Evolutionary conservation across 2,329 filamentous ascomycete genomes (phyloP).

Genomic region (Neospermospora avenae): DNA sequence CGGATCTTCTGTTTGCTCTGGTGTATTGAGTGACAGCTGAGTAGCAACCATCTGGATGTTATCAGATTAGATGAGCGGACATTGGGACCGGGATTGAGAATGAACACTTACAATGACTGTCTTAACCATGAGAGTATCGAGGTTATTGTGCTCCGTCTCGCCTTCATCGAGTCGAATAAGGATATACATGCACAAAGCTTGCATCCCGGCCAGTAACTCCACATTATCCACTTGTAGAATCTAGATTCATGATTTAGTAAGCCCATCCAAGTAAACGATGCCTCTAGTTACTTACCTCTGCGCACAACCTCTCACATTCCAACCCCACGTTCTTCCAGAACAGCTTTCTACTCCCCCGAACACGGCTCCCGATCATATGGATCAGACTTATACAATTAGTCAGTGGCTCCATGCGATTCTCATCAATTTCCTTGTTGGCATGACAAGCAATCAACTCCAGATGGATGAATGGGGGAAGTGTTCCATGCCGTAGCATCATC

Average conservation of each 20-base stretch:
- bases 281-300: conserved; percentile 39
- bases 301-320: conserved; percentile 41
- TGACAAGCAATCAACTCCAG: conserved; percentile 30
- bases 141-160: conserved; percentile 42
- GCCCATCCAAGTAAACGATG: no score
- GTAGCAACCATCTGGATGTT: conserved; percentile 14
- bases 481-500: conserved; percentile 39
- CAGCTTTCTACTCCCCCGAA: conserved; percentile 38
- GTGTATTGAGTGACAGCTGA: conserved; percentile 16
- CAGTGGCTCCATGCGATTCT: conserved; percentile 38
- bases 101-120: conserved; percentile 36
- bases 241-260: conserved; percentile 23
- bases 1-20: conserved; percentile 21
- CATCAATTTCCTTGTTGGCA: conserved; percentile 22
- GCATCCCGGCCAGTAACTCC: conserved; percentile 42
- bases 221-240: conserved; percentile 35
- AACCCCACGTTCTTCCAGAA: conserved; percentile 44
- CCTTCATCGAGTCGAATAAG: conserved; percentile 43
- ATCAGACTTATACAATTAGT: conserved; percentile 42
- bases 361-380: conserved; percentile 38
- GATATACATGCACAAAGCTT: conserved; percentile 44
- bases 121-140: conserved; percentile 38
- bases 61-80: conserved; percentile 14
- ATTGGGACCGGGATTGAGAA: neutral
- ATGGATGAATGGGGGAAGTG: conserved; percentile 44